Conservation (phyloP, 2,329 filamentous ascomycete genomes). For the Bipolaris bicolor region DNA sequence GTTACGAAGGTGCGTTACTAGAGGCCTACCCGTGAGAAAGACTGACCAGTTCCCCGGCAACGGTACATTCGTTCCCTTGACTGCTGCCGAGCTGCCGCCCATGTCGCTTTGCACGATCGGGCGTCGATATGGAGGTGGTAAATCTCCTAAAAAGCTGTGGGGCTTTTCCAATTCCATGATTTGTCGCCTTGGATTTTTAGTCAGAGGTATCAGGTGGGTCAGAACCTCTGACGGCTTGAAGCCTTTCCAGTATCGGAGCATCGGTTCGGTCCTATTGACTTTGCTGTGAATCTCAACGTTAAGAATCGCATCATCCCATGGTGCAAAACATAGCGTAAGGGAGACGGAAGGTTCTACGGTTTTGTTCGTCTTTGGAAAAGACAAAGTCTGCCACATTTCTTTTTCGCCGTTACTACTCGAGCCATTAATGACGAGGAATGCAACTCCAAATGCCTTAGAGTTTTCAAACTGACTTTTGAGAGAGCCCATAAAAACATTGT, state of each 20-base stretch:
- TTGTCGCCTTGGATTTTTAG: neutral
- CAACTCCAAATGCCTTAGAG: too few species aligned
- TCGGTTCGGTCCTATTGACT: constrained; percentile 10
- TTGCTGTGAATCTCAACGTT: constrained; percentile 4
- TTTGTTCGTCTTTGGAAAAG: too few species aligned
- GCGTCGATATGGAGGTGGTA: neutral
- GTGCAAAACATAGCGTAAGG: constrained; percentile 12
- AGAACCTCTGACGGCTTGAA: constrained; percentile 6
- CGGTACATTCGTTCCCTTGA: neutral
- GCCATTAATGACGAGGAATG: too few species aligned
- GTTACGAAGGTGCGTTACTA: neutral
- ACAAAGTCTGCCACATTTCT: too few species aligned
- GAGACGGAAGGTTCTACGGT: too few species aligned
- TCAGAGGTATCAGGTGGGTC: neutral
- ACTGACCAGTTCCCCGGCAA: constrained; percentile 10
- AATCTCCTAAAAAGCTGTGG: neutral
- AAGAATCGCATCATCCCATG: constrained; percentile 14
- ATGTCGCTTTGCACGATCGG: constrained; percentile 13
- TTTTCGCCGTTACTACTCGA: too few species aligned
- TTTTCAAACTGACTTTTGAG: too few species aligned
- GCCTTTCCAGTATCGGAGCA: neutral
- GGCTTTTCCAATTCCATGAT: constrained; percentile 10
- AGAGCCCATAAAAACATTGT: too few species aligned
- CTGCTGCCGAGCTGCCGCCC: constrained; percentile 2
- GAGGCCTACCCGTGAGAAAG: constrained; percentile 6